Base-by-base conservation (phyloP, 2,329 filamentous ascomycete species). In the Septoria petroselini region DNA sequence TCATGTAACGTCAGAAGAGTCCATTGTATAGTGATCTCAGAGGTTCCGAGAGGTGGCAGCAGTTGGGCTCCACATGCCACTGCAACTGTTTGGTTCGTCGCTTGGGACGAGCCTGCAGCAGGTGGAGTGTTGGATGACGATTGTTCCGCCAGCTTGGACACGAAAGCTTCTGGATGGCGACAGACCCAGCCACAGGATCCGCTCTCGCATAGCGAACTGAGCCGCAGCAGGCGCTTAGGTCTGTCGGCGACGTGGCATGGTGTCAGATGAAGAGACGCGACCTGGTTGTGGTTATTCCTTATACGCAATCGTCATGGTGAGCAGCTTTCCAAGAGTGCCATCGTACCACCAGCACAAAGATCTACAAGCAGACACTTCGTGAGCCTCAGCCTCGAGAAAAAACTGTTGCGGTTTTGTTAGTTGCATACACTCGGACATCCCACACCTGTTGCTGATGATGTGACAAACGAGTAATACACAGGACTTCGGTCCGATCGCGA, bases 1-100 rank as follows among this genome's bases (percentile, higher is more conserved):
- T 47, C 43, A 47, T 47, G 43, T 47, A 23, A 47, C 43, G 43
- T 47, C 43, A 47, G 23, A 31, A 7, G 43, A 25, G 15, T 25
- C 38, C 7, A 39, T n/a, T 31, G 35, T 19, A 9, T 18, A n/a
- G 15, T 21, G 43, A 30, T 15, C 23, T 47, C 33, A 29, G 33
- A 39, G 43, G 23, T 39, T 31, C 43, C 43, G 43, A 23, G 25
- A 2, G 14, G 25, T 23, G 23, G 23, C 33, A 38, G 43, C 18
- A 34, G 43, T 27, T 21, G 43, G 15, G 43, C 34, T 47, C 43
- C 43, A 47, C 43, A 18, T 11, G 2, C 43, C 27, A 19, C 34
- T 15, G 43, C 43, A 17, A 23, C 14, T 39, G 34, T 40, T n/a
- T 43, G 23, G 27, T 29, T 43, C 31, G 17, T 43, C 41, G 21